Conservation (phyloP, 768 basidiomycete genomes). For the Auricularia heimuer region DNA sequence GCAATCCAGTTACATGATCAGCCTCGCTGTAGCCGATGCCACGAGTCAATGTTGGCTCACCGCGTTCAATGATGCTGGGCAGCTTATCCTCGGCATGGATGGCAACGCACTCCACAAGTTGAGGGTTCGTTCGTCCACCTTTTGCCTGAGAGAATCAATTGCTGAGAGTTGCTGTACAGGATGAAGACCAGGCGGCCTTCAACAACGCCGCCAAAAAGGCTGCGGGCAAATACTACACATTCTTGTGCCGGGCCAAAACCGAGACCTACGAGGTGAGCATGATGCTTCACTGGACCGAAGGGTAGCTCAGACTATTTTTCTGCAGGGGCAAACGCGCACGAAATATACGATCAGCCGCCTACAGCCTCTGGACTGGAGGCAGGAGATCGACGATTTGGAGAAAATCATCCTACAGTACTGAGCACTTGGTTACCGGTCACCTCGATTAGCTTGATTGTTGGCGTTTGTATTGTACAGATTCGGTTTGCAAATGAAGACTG, state of each 20-base stretch:
- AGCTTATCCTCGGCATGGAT: constrained; percentile 60
- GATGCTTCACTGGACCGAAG: constrained; percentile 16
- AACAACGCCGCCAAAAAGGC: constrained; percentile 52
- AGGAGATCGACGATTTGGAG: too few species aligned
- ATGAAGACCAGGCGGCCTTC: constrained; percentile 44
- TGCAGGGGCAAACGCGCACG: constrained; percentile 69
- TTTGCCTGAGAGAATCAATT: background rate
- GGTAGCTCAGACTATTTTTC: constrained; percentile 2
- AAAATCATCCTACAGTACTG: too few species aligned
- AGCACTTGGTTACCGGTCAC: too few species aligned
- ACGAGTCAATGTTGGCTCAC: constrained; percentile 87
- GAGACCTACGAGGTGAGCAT: constrained; percentile 67
- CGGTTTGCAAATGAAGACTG: too few species aligned
- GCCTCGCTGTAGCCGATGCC: constrained; percentile 81
- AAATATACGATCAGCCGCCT: constrained; percentile 56
- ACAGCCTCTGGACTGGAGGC: too few species aligned
- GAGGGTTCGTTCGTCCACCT: constrained; percentile 35
- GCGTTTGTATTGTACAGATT: background rate
- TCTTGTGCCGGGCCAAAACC: constrained; percentile 77
- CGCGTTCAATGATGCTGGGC: constrained; percentile 89
- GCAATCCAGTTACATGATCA: constrained; percentile 58
- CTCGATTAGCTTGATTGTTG: too few species aligned
- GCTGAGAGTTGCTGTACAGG: constrained; percentile 27
- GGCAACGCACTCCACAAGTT: constrained; percentile 73
- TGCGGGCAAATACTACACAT: constrained; percentile 64